Base-by-base conservation (phyloP, 1,139 yeast species). In the Suhomyces anneliseae region DNA sequence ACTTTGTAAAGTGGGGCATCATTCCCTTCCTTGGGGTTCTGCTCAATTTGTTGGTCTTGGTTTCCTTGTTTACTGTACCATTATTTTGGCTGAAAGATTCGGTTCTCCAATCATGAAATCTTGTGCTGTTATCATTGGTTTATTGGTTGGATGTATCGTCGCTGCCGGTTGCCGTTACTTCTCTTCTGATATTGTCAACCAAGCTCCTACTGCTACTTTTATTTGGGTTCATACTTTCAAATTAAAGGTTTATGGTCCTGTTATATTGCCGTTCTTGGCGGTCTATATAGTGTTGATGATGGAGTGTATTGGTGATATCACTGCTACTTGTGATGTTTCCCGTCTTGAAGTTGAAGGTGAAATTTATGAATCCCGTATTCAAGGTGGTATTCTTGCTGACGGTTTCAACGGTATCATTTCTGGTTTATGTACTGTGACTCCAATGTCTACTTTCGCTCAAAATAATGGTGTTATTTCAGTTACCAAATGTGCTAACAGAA, bases 41-140 rank as follows among this genome's bases (percentile, higher is more conserved):
- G 95, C 96, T 8, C 79, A 84, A 61, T 90, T 85, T 60, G 69
- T 90, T 54, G 97, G 97, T 39, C 75, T 90, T 29, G 97, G 97
- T 2, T 89, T 90, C 74, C 70, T 85, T 36, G 97, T 90, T 10
- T 87, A 81, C 59, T 74, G 82, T 31, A 72, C 89, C 8, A 89
- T 90, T 57, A 76, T 90, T 47, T 52, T 88, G 34, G 79, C 87
- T 55, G 97, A 90, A 66, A 82, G 82, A 61, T 90, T 87, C 77
- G 97, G 97, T 31, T 82, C 96, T n/a, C 97, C 97, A 48, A 86
- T 90, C 57, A 87, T 90, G 95, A 88, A 87, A 64, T 87, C 96
- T 8, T 88, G 96, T 75, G 93, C 96, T 0, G 96, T 90, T 42
- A 87, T 90, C 55, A 69, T 85, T 38, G 97, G 97, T 42, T 74